These are phyloP conservation scores for Naegleria lovaniensis DNA, from an alignment of 208 protist species.

Conservation along the genomic window DNA sequence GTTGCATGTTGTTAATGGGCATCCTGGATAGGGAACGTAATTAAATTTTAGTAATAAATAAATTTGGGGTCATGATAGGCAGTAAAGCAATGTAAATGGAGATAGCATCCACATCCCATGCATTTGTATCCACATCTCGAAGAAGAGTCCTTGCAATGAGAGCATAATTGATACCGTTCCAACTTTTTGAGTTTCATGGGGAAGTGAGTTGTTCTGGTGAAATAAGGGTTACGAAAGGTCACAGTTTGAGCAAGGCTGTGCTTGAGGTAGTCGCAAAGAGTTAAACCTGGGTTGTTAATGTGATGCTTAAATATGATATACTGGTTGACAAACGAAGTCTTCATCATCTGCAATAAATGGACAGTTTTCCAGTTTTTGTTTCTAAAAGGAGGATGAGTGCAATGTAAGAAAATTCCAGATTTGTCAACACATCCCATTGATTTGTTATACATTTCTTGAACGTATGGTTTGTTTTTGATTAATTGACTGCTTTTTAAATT, in stretches of 20 bases:
- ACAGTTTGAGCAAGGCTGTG: not conserved
- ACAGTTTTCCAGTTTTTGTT: not conserved
- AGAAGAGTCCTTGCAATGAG: not conserved
- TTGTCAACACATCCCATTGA: not conserved
- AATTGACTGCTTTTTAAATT: not conserved
- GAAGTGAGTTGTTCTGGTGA: not conserved
- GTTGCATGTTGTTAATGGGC: too few species aligned
- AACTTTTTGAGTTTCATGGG: not conserved
- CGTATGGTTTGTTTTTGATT: not conserved
- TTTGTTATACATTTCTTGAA: not conserved
- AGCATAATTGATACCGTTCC: not conserved
- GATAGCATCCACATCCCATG: not conserved
- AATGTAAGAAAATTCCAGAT: not conserved
- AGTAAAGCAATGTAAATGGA: not conserved
- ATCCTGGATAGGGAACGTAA: too few species aligned
- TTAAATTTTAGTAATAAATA: not conserved
- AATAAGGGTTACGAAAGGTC: not conserved
- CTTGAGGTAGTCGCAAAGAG: not conserved
- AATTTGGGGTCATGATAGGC: not conserved
- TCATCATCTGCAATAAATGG: not conserved
- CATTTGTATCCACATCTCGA: not conserved
- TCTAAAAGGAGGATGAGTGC: not conserved
- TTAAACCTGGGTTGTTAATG: not conserved
- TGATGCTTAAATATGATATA: not conserved
- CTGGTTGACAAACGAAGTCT: not conserved